Percentiles rank a stretch among this genome's conserved stretches.
Conservation (phyloP, 352 stramenopile species). For the Plasmopara halstedii region DNA sequence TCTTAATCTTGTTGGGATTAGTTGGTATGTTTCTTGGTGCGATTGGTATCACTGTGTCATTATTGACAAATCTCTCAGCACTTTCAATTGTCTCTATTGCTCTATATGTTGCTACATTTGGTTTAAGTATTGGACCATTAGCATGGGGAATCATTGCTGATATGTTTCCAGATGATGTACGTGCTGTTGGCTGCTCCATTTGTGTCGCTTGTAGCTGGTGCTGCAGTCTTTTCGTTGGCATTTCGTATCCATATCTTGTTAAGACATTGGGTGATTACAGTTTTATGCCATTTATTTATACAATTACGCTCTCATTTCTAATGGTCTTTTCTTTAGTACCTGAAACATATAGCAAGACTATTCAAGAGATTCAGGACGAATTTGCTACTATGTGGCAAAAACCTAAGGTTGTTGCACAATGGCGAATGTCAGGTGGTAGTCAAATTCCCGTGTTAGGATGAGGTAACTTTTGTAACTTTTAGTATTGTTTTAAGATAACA, state of each 20-base stretch:
- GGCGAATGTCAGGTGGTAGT: slow-evolving; percentile 12
- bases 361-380: slow-evolving; percentile 46
- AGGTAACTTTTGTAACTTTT: too few species aligned
- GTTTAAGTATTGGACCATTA: slow-evolving; percentile 41
- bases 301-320: slow-evolving; percentile 29
- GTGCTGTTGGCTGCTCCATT: slow-evolving; percentile 40
- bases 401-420: slow-evolving; percentile 3
- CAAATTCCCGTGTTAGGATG: slow-evolving; percentile 17
- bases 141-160: slow-evolving; percentile 44
- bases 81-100: slow-evolving; percentile 49
- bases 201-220: slow-evolving; percentile 43
- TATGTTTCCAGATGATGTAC: slow-evolving; percentile 49
- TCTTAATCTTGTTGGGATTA: slow-evolving; percentile 37
- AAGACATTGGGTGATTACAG: slow-evolving; percentile 32
- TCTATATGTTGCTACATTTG: slow-evolving; percentile 41
- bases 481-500: too few species aligned
- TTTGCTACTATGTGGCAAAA: slow-evolving; percentile 22
- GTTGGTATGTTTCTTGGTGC: slow-evolving; percentile 42
- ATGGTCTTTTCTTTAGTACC: slow-evolving; percentile 39
- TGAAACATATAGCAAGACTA: slow-evolving; percentile 61
- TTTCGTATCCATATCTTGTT: slow-evolving; percentile 51
- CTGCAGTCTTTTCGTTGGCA: slow-evolving; percentile 39
- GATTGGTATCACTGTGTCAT: slow-evolving; percentile 35
- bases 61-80: slow-evolving; percentile 16
- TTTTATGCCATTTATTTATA: slow-evolving; percentile 48